A percentile compares a stretch with the other conserved stretches of the same genome.
Evolutionary conservation across 1,284 basidiomycete species (phyloP).

Genomic region (Ganoderma boninense): DNA sequence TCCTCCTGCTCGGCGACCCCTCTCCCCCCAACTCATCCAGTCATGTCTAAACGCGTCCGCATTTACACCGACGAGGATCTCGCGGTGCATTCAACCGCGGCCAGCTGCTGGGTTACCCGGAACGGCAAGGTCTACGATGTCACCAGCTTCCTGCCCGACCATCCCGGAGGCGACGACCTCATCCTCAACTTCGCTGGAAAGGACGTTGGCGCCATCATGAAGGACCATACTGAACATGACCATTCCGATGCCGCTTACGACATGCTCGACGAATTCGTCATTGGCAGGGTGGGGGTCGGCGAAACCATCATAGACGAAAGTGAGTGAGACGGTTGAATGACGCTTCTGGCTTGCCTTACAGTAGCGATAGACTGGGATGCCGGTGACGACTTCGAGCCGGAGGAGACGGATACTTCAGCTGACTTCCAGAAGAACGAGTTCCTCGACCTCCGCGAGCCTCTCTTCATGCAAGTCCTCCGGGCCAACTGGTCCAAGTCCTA

Average conservation of each 20-base stretch:
- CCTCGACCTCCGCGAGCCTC: conserved; percentile 88
- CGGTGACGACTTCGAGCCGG: conserved; percentile 88
- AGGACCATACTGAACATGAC: conserved; percentile 86
- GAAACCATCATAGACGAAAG: conserved; percentile 83
- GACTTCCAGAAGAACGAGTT: conserved; percentile 93
- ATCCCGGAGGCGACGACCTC: conserved; percentile 88
- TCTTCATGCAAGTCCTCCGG: conserved; percentile 87
- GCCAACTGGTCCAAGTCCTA: conserved; percentile 93
- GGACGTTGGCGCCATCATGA: conserved; percentile 87
- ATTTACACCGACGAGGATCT: conserved; percentile 82
- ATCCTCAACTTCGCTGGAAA: conserved; percentile 85
- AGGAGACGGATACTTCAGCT: conserved; percentile 80
- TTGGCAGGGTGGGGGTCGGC: conserved; percentile 84
- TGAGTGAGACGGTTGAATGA: conserved; percentile 46
- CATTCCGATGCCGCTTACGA: conserved; percentile 94
- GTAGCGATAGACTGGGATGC: conserved; percentile 75
- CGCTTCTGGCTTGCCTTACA: conserved; percentile 14
- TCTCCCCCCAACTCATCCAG: conserved; percentile 1
- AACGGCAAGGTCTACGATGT: conserved; percentile 85
- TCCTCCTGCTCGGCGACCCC: conserved; percentile 19
- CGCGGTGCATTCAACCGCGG: conserved; percentile 57
- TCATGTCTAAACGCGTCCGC: conserved; percentile 69
- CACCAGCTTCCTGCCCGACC: conserved; percentile 77
- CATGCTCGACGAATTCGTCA: conserved; percentile 88
- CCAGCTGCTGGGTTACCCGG: conserved; percentile 81